A percentile compares a stretch with the other conserved stretches of the same genome.
phyloP scores from a whole-genome alignment of 129 eudicot genomes.

The Logfia minima region DNA sequence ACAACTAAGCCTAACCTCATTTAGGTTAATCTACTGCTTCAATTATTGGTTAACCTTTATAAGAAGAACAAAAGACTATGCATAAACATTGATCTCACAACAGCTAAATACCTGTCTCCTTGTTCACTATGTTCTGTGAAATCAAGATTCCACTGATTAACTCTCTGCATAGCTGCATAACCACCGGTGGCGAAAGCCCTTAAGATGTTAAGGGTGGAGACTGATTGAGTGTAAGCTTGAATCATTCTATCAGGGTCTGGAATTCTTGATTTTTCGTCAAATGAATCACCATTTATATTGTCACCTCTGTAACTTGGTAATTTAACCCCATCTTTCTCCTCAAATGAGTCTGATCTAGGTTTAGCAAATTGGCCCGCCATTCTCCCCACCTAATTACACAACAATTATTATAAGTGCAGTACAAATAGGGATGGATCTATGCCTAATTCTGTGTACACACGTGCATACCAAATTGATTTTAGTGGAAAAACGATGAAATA shows the following conservation, averaged over 20 bases:
- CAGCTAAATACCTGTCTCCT: slow-evolving; percentile 61
- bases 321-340: slow-evolving; percentile 84
- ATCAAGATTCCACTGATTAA: slow-evolving; percentile 87
- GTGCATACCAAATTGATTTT: not conserved
- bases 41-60: no score
- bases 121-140: slow-evolving; percentile 86
- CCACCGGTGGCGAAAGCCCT: slow-evolving; percentile 95
- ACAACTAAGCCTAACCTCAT: no score
- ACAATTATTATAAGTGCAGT: not conserved
- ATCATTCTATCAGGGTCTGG: slow-evolving; percentile 84
- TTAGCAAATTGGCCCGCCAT: slow-evolving; percentile 99
- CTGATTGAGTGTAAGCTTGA: slow-evolving; percentile 85
- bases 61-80: not conserved
- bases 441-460: not conserved
- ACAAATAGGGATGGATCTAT: not conserved
- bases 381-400: slow-evolving; percentile 70
- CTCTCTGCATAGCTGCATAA: slow-evolving; percentile 96
- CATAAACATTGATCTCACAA: no score
- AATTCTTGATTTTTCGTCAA: slow-evolving; percentile 73
- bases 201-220: slow-evolving; percentile 78
- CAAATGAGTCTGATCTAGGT: slow-evolving; percentile 80
- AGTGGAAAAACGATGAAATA: not conserved
- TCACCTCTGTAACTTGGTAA: slow-evolving; percentile 90
- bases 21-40: not conserved
- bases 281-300: slow-evolving; percentile 75